phyloP scores from a whole-genome alignment of 2,329 filamentous ascomycete species.

The Pyrenochaeta sp. region DNA sequence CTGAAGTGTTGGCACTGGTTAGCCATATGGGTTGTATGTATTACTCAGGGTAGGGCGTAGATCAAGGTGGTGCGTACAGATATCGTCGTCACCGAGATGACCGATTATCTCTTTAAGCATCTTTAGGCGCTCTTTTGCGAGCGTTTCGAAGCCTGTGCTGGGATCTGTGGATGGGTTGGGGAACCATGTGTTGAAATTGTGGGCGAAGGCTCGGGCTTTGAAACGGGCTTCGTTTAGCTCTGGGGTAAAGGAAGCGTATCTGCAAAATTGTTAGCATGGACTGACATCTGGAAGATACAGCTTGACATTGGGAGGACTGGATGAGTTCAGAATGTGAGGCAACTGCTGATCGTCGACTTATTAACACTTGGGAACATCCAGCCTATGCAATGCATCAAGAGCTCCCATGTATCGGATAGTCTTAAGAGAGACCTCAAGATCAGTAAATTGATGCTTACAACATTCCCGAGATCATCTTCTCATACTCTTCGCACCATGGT shows the following conservation, averaged over 20 bases:
- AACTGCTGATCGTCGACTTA: not conserved
- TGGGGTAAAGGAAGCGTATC: constrained; percentile 61
- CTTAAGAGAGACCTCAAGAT: not conserved
- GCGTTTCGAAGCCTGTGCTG: constrained; percentile 30
- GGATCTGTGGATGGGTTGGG: constrained; percentile 25
- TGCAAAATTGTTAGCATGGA: constrained; percentile 26
- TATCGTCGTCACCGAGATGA: constrained; percentile 41
- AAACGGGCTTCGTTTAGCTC: constrained; percentile 62
- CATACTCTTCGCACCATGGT: constrained; percentile 68
- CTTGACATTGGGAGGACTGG: not conserved
- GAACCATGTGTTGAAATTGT: constrained; percentile 65
- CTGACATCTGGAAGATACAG: not conserved
- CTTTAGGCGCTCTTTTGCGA: constrained; percentile 34
- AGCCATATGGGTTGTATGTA: not conserved
- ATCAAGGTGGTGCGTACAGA: constrained; percentile 23
- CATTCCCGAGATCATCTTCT: constrained; percentile 71
- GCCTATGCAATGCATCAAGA: not conserved
- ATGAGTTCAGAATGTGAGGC: not conserved
- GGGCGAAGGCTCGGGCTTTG: constrained; percentile 63
- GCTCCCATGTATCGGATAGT: not conserved
- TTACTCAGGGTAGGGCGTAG: not conserved
- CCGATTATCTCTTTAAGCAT: constrained; percentile 43
- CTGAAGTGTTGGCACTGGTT: constrained; percentile 22
- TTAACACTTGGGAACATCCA: not conserved
- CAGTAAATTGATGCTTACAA: constrained; percentile 54